These are phyloP conservation scores for Lactifluus subvellereus DNA, from an alignment of 768 basidiomycete species.

Conservation along the genomic window DNA sequence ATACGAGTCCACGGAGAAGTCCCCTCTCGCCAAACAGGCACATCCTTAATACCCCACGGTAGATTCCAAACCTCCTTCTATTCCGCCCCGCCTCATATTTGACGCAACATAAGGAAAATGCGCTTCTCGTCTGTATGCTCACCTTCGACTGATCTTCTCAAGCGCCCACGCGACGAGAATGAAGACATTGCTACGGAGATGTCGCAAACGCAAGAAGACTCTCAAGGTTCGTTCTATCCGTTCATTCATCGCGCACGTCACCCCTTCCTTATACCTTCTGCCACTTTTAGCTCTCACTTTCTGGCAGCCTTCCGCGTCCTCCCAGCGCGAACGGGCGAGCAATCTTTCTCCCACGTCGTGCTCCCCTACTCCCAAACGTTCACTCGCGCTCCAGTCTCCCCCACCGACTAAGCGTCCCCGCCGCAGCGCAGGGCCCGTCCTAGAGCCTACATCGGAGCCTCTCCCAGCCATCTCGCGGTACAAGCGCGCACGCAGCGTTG, in stretches of 20 bases:
- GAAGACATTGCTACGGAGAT: neutral
- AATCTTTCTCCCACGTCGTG: neutral
- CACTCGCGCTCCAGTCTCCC: slow-evolving; percentile 2
- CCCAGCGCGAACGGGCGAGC: slow-evolving; percentile 1
- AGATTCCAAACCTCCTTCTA: neutral
- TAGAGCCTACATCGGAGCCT: neutral
- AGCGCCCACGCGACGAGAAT: slow-evolving; percentile 5
- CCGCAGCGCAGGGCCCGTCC: neutral
- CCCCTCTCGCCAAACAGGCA: neutral
- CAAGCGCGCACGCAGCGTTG: neutral
- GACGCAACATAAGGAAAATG: slow-evolving; percentile 4
- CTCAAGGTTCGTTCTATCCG: slow-evolving; percentile 13
- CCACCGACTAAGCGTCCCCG: slow-evolving; percentile 15
- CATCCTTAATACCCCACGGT: slow-evolving; percentile 15
- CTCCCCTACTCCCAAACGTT: neutral
- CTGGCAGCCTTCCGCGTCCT: slow-evolving; percentile 14
- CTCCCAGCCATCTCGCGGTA: neutral
- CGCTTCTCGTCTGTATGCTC: neutral
- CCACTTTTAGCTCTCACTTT: slow-evolving; percentile 10
- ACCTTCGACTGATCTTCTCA: neutral
- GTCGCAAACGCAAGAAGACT: slow-evolving; percentile 24
- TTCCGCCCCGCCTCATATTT: neutral
- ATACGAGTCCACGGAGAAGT: neutral
- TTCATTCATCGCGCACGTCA: neutral
- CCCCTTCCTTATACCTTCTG: neutral